Conservation (phyloP, 192 early-diverging fungal genomes). For the Mortierella claussenii region DNA sequence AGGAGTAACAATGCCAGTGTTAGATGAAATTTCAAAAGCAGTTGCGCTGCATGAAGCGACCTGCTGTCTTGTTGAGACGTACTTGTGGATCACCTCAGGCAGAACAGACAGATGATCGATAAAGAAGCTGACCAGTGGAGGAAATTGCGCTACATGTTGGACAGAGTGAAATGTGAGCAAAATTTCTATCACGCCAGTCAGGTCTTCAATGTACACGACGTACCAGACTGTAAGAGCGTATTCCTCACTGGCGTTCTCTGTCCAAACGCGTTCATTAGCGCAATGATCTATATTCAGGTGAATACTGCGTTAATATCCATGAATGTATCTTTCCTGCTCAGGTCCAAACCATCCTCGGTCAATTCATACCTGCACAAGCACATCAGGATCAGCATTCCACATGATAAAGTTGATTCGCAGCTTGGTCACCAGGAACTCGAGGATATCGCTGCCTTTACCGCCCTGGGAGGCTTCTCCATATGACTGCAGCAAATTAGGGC, state of each 20-base stretch:
- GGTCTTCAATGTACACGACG: conserved; percentile 1
- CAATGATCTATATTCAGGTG: conserved; percentile 42
- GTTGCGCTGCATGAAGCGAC: no score
- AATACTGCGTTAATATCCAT: not conserved
- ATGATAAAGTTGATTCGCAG: conserved; percentile 69
- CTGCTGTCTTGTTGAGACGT: conserved; percentile 9
- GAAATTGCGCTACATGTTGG: conserved; percentile 58
- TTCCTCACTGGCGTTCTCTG: conserved; percentile 52
- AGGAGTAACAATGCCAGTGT: no score
- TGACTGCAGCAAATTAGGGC: conserved; percentile 61
- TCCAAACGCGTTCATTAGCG: conserved; percentile 57
- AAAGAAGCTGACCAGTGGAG: conserved; percentile 68
- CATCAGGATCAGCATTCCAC: conserved; percentile 79
- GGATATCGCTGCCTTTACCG: conserved; percentile 63
- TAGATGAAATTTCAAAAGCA: no score
- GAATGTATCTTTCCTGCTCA: not conserved
- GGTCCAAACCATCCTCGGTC: not conserved
- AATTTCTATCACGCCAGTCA: no score
- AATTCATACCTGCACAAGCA: conserved; percentile 63
- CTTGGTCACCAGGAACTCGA: conserved; percentile 72
- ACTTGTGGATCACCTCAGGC: conserved; percentile 72
- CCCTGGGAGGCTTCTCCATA: conserved; percentile 64
- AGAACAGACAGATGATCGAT: conserved; percentile 65
- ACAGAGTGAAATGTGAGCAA: conserved; percentile 13
- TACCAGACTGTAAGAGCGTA: conserved; percentile 63